Conservation (phyloP, 768 basidiomycete species). For the Phanerochaete carnosa region DNA sequence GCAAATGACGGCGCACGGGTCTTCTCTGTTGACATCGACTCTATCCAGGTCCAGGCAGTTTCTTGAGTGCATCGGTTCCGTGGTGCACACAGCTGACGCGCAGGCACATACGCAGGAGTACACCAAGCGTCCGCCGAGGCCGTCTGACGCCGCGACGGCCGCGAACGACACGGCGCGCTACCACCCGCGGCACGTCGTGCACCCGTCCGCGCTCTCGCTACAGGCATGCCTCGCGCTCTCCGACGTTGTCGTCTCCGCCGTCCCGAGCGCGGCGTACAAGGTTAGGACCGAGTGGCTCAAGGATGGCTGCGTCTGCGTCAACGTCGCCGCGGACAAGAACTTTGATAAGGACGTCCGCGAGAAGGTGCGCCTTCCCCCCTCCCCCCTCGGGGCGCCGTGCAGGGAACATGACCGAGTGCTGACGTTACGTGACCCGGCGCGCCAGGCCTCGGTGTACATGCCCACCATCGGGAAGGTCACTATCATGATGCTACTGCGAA, state of each 20-base stretch:
- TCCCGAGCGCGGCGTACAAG: conserved; percentile 83
- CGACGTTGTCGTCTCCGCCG: conserved; percentile 94
- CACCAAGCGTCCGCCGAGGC: conserved; percentile 75
- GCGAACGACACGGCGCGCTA: conserved; percentile 44
- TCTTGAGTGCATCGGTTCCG: background rate
- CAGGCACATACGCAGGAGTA: conserved; percentile 69
- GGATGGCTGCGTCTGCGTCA: conserved; percentile 91
- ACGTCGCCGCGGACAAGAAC: conserved; percentile 94
- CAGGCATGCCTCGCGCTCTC: conserved; percentile 80
- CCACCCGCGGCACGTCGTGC: conserved; percentile 82
- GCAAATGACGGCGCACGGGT: conserved; percentile 97
- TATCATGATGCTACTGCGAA: conserved; percentile 95
- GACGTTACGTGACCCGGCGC: background rate
- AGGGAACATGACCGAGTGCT: background rate
- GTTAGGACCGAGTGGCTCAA: conserved; percentile 87
- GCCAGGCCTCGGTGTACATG: conserved; percentile 87
- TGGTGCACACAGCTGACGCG: background rate
- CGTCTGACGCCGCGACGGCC: conserved; percentile 31
- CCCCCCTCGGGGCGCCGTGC: background rate
- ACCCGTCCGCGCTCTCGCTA: conserved; percentile 63
- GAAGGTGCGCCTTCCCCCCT: conserved; percentile 50
- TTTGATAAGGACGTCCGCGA: conserved; percentile 92
- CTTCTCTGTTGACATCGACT: conserved; percentile 93
- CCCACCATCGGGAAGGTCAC: conserved; percentile 98
- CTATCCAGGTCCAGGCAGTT: conserved; percentile 60